Percentiles rank a stretch among this genome's conserved stretches.
These are phyloP conservation scores for Caryopteris hybrid DNA, from an alignment of 305 asterid species.

Conservation along the genomic window DNA sequence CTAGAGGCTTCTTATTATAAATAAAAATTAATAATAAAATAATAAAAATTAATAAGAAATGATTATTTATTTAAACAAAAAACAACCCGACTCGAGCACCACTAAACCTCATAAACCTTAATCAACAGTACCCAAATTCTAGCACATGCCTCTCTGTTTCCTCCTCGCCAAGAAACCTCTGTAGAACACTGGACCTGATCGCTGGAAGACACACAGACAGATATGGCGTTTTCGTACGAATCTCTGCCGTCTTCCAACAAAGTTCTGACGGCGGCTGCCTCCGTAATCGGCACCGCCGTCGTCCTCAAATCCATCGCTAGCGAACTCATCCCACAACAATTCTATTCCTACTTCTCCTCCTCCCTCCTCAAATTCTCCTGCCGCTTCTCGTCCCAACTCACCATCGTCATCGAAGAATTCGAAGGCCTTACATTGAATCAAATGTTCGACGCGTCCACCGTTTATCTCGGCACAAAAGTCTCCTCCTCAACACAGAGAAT, in stretches of 20 bases:
- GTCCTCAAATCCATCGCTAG: conserved; percentile 46
- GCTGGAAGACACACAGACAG: too few species aligned
- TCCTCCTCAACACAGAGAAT: conserved; percentile 45
- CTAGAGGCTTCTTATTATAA: too few species aligned
- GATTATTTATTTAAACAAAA: too few species aligned
- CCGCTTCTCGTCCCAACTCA: conserved; percentile 46
- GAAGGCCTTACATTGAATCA: conserved; percentile 64
- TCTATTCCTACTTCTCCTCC: conserved; percentile 39
- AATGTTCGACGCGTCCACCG: conserved; percentile 47
- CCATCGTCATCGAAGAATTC: conserved; percentile 56
- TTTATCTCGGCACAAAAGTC: conserved; percentile 50
- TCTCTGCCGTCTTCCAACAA: conserved; percentile 36
- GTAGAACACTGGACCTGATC: too few species aligned
- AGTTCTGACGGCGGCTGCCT: conserved; percentile 49
- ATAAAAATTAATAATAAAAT: too few species aligned
- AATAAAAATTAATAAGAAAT: too few species aligned
- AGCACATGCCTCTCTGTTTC: too few species aligned
- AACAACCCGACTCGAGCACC: not conserved
- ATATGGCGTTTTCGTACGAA: conserved; percentile 36
- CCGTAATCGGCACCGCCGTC: conserved; percentile 41
- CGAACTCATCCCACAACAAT: conserved; percentile 48
- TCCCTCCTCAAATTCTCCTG: conserved; percentile 30
- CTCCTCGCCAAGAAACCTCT: conserved; percentile 8
- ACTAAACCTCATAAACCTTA: not conserved
- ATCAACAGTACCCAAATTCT: not conserved